Evolutionary conservation across 2,329 filamentous ascomycete species (phyloP), one percentile per base, ranked within the genome.

Genomic region (Lasiodiplodia sp.): DNA sequence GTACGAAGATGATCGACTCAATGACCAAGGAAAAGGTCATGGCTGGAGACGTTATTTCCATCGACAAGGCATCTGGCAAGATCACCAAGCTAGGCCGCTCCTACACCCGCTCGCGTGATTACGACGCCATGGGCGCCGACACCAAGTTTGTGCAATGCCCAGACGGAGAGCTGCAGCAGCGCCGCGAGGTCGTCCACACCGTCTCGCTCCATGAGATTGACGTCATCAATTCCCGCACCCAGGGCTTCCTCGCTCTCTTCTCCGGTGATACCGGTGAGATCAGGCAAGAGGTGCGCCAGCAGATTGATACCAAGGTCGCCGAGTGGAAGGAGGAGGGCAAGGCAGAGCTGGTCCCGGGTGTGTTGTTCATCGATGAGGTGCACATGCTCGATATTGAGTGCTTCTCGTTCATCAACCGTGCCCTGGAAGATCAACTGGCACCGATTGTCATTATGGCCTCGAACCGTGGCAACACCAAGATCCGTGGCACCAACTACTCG

Each of bases 301-400:
- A 99, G 84, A 99, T 99, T 86, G 97, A 99, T 84, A 97, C 93
- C 73, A 99, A 99, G 82, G 94, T 99, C 2, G 94, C 91, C 58
- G 96, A 99, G 82, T 99, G 96, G 96, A 97, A 97, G 82, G 96
- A 99, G 81, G 96, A 99, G 82, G 96, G 96, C 82, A 99, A 99
- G 82, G 96, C 96, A 3, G 94, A 97, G 82, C 98, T 99, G 67
- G 94, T 99, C 0, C 96, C 96, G 0, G 96, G 96, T 56, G 96
- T 99, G 8, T 85, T 99, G 8, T 99, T 99, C 85, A 97, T 99
- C 76, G 96, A 99, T 76, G 96, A 99, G 83, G 95, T 99, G 5
- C 96, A 99, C 85, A 98, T 99, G 95, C 92, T 99, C 69, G 96
- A 99, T 79, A 97, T 98, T 72, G 96, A 99, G 82, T 98, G 95